Base-by-base conservation (phyloP, 345 rosid genomes). In the Lumnitzera racemosa region DNA sequence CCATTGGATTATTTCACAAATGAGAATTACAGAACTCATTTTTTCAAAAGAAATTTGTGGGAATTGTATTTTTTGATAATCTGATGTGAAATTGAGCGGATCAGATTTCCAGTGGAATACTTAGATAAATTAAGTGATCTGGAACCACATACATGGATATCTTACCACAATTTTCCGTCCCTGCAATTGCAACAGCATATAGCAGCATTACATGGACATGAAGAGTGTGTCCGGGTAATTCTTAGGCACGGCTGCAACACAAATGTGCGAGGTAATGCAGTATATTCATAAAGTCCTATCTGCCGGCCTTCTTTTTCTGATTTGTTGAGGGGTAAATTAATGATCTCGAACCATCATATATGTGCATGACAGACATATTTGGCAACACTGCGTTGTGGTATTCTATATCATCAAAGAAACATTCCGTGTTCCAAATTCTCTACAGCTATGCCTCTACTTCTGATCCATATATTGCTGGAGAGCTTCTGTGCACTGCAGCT, bases 151-250 rank as follows among this genome's bases (percentile, higher is more conserved):
- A 43, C 12, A 24, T 12, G 61, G 25, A 41, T 57, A 16, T 51
- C 69, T 31, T 0, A 13, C 16, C 16, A 24, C 60, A 12, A 56
- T 24, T 46, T 65, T 10, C 2, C 67, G 13, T 62, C 55, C 20
- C 15, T 27, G 14, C 27, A 12, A 56, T 51, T 57, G 58, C 46
- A 55, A 66, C 88, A 91, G 96, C 98, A 88, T 67, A 66, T 91
- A 62, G 96, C 96, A 53, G 96, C 96, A 69, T 80, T 91, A 3
- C 77, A 71, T 67, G 98, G 98, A 62, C 87, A 84, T 52, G 96
- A 86, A 70, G 95, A 88, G 15, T 88, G 91, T 78, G 91, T 88
- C 11, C 49, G 67, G 51, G 86, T 83, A 69, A 90, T 91, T 55
- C 67, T 91, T 23, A 83, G 75, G 71, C 83, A 88, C 62, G 90